Evolutionary conservation across 2,329 filamentous ascomycete species (phyloP), one percentile per base, ranked within the genome.

Genomic region (Penicillium capsulatum): DNA sequence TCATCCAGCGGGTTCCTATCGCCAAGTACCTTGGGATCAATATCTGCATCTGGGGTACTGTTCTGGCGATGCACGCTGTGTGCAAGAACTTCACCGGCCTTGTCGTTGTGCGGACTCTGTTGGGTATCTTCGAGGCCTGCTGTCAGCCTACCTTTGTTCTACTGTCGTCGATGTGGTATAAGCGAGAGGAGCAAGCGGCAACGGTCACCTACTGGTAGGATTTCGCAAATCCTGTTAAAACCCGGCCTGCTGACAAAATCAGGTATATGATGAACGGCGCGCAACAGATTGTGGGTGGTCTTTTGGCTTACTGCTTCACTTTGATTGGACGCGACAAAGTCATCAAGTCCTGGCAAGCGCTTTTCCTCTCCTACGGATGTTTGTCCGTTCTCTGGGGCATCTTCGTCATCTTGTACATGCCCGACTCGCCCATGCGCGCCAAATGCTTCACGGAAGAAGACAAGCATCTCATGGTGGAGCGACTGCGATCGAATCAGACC

Each of bases 221-320:
- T 3, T 14, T 31, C 31, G n/a, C n/a, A n/a, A n/a, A n/a, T n/a
- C n/a, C n/a, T n/a, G n/a, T n/a, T n/a, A n/a, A n/a, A n/a, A n/a
- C n/a, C n/a, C n/a, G n/a, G n/a, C n/a, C n/a, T n/a, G n/a, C n/a
- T n/a, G n/a, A n/a, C n/a, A n/a, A n/a, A n/a, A n/a, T n/a, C n/a
- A 47, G 44, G 44, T 47, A 44, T 13, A 47, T 44, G 44, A 47
- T 47, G 81, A 87, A 86, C 57, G 83, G 83, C 2, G 74, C 72
- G 1, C 83, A 86, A 56, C 83, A 86, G 55, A 81, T 86, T 35
- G 80, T 86, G 6, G 83, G 83, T 20, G 83, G 83, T 4, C 72
- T 86, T 0, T 68, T 86, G 0, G 82, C 82, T 0, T 79, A 78
- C 52, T 72, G 64, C 40, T 66, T 68, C 45, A 63, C 72, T 2